Evolutionary conservation across 2,329 filamentous ascomycete species (phyloP), one percentile per base, ranked within the genome.

Genomic region (Botrytis hyacinthi): DNA sequence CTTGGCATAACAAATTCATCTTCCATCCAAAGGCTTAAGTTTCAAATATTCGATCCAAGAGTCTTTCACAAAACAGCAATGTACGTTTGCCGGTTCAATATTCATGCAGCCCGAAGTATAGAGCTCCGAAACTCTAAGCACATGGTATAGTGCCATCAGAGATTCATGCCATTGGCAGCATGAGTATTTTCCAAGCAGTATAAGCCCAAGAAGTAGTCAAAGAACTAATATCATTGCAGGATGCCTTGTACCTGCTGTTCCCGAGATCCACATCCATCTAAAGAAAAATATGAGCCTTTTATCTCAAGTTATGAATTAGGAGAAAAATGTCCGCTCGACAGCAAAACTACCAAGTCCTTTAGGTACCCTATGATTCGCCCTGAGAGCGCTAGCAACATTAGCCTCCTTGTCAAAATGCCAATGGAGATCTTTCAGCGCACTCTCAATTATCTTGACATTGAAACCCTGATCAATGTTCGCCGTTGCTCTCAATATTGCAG

Each of bases 391-490:
- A 18, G n/a, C 54, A 20, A 40, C 5, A 32, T 12, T 20, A 46
- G 70, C 9, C 46, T 35, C 22, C 46, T 71, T 29, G 3, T 65
- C 26, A 71, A 51, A 18, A 29, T 71, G 7, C 46, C 60, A n/a
- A 40, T 32, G n/a, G 70, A 71, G 10, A 22, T 63, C n/a, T n/a
- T 71, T 9, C 60, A 71, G 12, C 46, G 57, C 22, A 44, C 29
- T 35, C 32, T 71, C 60, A 48, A 44, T 29, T 54, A 44, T 22
- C 60, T 71, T 29, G 70, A 71, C 26, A 44, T 71, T 44, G 20
- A 63, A 37, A 42, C n/a, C 3, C 32, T 71, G 8, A 8, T 54
- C 9, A 32, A 48, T 18, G 2, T 71, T 35, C 44, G 70, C 46
- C 59, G 46, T 8, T 54, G 44, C 18, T 71, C 60, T 22, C 70